Evolutionary conservation across 2,329 filamentous ascomycete genomes (phyloP), one percentile per base, ranked within the genome.

Genomic region (Trichoderma oligosporum): DNA sequence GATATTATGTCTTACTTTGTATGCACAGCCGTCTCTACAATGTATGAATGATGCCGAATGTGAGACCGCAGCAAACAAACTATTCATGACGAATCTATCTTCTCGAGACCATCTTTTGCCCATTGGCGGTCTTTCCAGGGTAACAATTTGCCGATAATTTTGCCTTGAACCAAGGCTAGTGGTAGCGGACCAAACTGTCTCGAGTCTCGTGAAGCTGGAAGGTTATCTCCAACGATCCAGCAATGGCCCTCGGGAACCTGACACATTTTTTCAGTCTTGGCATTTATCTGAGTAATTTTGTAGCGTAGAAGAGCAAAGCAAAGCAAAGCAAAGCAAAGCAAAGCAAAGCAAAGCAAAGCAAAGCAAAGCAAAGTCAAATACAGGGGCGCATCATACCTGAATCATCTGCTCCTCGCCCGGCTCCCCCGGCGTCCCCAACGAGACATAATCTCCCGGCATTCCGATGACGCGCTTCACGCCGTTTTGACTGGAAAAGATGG

Each of bases 211-310:
- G 91, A 97, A 66, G 83, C 87, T 3, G 84, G 79, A 60, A 96
- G 68, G 71, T 97, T 97, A 72, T 99, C 94, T 2, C 94, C 94
- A 2, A 85, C 83, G 6, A 97, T 77, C 84, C 91, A 97, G 66
- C 91, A 95, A 76, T 99, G 94, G 1, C 94, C 94, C 67, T 88
- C 79, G 0, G 94, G 94, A 14, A 99, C 84, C 89, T 95, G n/a
- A 56, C 3, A 16, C 5, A n/a, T 39, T 31, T 36, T 11, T n/a
- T 48, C 41, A 33, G 29, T 38, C 20, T 36, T 7, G 4, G 22
- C 8, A 14, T 49, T 11, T 38, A 24, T 16, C 5, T 7, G n/a
- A n/a, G n/a, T n/a, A n/a, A n/a, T 12, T 42, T 4, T 14, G 1
- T n/a, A n/a, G n/a, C n/a, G 16, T 1, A 33, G 29, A 24, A 27